Base-by-base conservation (phyloP, 495 filamentous ascomycete species). In the Aspergillus sclerotiicarbonarius region DNA sequence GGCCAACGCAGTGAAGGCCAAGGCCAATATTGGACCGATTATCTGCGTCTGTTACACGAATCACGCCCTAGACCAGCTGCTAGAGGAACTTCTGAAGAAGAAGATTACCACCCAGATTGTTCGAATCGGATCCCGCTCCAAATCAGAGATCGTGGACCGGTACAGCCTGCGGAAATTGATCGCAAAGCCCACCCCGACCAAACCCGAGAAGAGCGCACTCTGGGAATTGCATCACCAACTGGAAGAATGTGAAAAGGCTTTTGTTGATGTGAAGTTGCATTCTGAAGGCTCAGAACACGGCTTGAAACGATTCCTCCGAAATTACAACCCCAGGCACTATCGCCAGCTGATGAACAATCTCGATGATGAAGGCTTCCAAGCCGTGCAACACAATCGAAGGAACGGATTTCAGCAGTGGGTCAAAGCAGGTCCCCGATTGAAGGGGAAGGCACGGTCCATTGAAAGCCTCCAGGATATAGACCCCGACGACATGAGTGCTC, bases 11-110 rank as follows among this genome's bases (percentile, higher is more conserved):
- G 59, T 51, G 0, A 49, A 41, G 21, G 45, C 45, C 0, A 60
- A 62, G 33, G 76, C 74, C 0, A 46, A 66, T 0, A 67, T 91
- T 2, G 86, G 87, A 0, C 88, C 89, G 0, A 86, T 91, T 18
- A 67, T 92, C n/a, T 78, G 68, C 61, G 77, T 77, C 6, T 85
- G 82, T 59, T 88, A 89, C 62, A 91, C 88, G 4, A 91, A 90
- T 54, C 86, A 90, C 64, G 87, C 87, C 0, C 71, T 90, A 0
- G 90, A 92, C 65, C 88, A 92, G 59, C 70, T 90, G 3, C 67
- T 92, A 3, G 84, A 91, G 56, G 81, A 88, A 60, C 70, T 90
- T 0, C 57, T 84, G 13, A 70, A 83, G 18, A 76, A 77, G 39
- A 74, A 76, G 0, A 71, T 88, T 37, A 72, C 72, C 3, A 31